These are phyloP conservation scores for Lactarius indigo DNA, from an alignment of 768 basidiomycete species.

Conservation along the genomic window DNA sequence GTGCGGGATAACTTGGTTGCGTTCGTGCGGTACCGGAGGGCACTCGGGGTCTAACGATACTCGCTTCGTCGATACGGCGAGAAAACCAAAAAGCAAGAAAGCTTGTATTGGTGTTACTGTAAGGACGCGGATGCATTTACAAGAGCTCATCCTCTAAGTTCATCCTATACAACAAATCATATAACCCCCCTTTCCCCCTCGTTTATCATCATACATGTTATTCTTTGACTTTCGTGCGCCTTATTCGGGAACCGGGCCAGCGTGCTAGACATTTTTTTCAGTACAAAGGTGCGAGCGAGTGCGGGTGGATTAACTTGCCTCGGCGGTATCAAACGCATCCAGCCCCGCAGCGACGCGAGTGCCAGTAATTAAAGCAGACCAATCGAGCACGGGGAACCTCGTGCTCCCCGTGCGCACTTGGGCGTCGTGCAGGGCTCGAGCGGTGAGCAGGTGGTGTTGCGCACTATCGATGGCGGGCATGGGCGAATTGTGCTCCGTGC, in stretches of 20 bases:
- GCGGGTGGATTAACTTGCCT: conserved; percentile 28
- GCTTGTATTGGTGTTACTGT: background rate
- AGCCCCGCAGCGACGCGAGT: conserved; percentile 72
- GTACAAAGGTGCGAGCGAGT: background rate
- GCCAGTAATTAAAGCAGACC: conserved; percentile 79
- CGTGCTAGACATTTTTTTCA: background rate
- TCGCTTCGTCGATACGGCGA: background rate
- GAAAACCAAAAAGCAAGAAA: background rate
- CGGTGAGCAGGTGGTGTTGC: conserved; percentile 74
- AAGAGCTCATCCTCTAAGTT: background rate
- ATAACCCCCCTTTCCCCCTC: background rate
- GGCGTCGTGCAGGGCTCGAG: conserved; percentile 63
- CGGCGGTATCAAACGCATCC: conserved; percentile 39
- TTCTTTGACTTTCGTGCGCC: background rate
- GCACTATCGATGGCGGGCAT: conserved; percentile 72
- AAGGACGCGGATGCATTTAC: background rate
- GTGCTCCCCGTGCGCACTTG: conserved; percentile 44
- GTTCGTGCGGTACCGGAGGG: conserved; percentile 70
- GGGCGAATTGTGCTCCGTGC: conserved; percentile 59
- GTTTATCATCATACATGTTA: background rate
- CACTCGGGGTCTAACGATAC: conserved; percentile 41
- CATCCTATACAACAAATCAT: background rate
- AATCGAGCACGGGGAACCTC: conserved; percentile 64
- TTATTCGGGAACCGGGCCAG: conserved; percentile 14
- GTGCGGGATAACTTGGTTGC: conserved; percentile 71